Conservation (phyloP, 441 rosid genomes). For the Pelargonium myrrhifolium region DNA sequence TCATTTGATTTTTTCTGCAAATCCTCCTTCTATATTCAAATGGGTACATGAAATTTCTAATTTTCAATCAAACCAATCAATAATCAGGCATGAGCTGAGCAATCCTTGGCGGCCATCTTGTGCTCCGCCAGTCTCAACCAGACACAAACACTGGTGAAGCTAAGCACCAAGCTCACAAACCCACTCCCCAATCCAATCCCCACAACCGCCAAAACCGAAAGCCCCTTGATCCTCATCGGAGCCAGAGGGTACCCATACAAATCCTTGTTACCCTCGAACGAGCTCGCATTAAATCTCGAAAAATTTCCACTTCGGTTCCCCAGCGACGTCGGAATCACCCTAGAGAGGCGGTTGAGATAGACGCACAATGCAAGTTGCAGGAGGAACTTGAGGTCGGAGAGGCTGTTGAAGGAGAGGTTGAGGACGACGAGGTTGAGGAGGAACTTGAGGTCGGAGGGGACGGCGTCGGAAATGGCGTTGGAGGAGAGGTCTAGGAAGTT, state of each 20-base stretch:
- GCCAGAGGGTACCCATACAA: slow-evolving; percentile 84
- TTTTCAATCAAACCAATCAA: no score
- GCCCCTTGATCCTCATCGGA: slow-evolving; percentile 54
- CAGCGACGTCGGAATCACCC: slow-evolving; percentile 60
- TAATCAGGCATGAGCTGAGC: slow-evolving; percentile 88
- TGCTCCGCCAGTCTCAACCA: slow-evolving; percentile 86
- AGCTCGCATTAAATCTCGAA: slow-evolving; percentile 68
- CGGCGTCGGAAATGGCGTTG: slow-evolving; percentile 59
- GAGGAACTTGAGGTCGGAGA: slow-evolving; percentile 65
- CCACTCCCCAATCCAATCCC: slow-evolving; percentile 96
- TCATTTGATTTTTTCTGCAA: no score
- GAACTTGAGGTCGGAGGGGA: slow-evolving; percentile 71
- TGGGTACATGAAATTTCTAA: no score
- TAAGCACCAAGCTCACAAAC: slow-evolving; percentile 72
- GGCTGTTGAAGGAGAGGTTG: slow-evolving; percentile 72
- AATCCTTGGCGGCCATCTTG: slow-evolving; percentile 69
- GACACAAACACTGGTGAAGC: slow-evolving; percentile 82
- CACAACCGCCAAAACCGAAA: slow-evolving; percentile 74
- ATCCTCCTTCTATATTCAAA: no score
- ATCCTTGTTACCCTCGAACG: slow-evolving; percentile 77
- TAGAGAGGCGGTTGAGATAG: slow-evolving; percentile 70
- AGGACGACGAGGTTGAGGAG: slow-evolving; percentile 85
- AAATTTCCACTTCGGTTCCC: slow-evolving; percentile 64
- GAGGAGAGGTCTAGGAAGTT: slow-evolving; percentile 92
- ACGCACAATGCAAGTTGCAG: slow-evolving; percentile 77